phyloP scores from a whole-genome alignment of 768 basidiomycete species.

The Hericium rajendrae region DNA sequence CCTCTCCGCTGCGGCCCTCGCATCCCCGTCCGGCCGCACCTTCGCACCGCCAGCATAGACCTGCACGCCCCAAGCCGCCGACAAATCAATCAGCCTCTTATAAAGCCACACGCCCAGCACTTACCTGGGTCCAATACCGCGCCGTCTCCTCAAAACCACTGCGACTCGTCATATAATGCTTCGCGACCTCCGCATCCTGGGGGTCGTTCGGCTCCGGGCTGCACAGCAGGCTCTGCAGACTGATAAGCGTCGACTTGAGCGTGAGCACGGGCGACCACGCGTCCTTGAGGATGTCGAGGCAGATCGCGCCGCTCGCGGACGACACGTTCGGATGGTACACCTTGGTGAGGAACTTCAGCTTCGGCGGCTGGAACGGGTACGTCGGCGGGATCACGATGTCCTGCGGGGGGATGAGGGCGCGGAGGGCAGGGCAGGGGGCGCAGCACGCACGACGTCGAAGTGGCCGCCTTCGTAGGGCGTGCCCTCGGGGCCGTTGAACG shows the following conservation, averaged over 20 bases:
- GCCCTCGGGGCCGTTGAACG: constrained; percentile 84
- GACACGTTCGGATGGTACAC: constrained; percentile 96
- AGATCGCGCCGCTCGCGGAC: constrained; percentile 90
- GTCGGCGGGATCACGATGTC: constrained; percentile 91
- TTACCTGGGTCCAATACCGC: constrained; percentile 81
- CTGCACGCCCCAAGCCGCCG: not conserved
- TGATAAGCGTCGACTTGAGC: constrained; percentile 92
- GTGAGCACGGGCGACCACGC: constrained; percentile 96
- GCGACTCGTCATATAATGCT: constrained; percentile 88
- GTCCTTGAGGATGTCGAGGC: constrained; percentile 81
- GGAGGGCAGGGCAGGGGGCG: not conserved
- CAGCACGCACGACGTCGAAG: constrained; percentile 73
- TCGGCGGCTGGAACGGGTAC: constrained; percentile 88
- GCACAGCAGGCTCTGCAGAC: constrained; percentile 86
- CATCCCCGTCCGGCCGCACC: not conserved
- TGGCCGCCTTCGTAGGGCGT: constrained; percentile 90
- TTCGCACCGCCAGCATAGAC: constrained; percentile 68
- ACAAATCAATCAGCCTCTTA: no score
- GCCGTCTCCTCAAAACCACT: constrained; percentile 87
- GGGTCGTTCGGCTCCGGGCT: constrained; percentile 94
- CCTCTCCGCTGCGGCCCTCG: constrained; percentile 17
- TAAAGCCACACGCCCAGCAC: not conserved
- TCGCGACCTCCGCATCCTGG: constrained; percentile 96
- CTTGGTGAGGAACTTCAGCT: constrained; percentile 98
- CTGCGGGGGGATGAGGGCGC: constrained; percentile 27